Base-by-base conservation (phyloP, 2,329 filamentous ascomycete genomes). In the Phaeosphaeriaceae sp. region DNA sequence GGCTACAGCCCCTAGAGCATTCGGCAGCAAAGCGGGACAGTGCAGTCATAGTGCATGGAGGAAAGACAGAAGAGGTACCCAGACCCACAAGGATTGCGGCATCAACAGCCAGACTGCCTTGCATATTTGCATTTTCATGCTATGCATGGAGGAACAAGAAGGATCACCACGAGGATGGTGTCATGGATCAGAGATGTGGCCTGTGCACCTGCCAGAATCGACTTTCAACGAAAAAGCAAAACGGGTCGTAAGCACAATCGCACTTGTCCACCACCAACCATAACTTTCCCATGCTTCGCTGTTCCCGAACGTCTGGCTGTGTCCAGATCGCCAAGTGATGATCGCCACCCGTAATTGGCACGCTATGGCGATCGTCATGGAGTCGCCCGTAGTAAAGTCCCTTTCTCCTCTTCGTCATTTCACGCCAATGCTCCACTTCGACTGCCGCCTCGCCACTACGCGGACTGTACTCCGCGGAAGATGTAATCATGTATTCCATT, bases 321-420 rank as follows among this genome's bases (percentile, higher is more conserved):
- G 40, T 51, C 50, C 33, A 53, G 56, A 47, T 50, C 46, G 44
- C 53, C 51, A 45, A 49, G 20, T 31, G 53, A 31, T 17, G 53
- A 53, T 58, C 56, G 44, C 54, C 48, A 48, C 31, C 41, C 7
- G n/a, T n/a, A n/a, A 27, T 51, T 51, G 61, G 60, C 48, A 59
- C 58, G 58, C 63, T 61, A 65, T 53, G 51, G 48, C 51, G 66
- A 68, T 67, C 60, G 56, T 45, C 55, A 65, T 59, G 66, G 65
- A 67, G 58, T 60, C 58, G 49, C 48, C 61, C 48, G 54, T 55
- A 31, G 57, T 50, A 36, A 40, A 27, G 20, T 31, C 50, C 56
- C 60, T 50, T 60, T n/a, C 15, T 21, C 57, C 49, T 60, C 61
- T 58, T 71, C 68, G 68, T 69, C 68, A 71, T 69, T 54, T 57